phyloP scores from a whole-genome alignment of 352 stramenopile genomes.

The Globisporangium barbulae region DNA sequence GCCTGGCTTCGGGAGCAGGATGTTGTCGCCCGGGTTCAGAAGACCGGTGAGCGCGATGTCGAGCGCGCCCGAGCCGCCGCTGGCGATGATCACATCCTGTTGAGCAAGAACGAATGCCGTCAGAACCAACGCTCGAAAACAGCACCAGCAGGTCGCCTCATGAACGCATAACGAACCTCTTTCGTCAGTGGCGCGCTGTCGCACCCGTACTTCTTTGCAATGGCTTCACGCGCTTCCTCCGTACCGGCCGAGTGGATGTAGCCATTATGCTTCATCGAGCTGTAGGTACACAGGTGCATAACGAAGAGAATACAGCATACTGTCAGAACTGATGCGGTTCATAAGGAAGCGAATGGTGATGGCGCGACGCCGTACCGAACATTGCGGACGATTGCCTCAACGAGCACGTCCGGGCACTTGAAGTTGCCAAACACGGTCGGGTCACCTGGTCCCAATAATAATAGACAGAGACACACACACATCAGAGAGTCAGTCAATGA shows the following conservation, averaged over 20 bases:
- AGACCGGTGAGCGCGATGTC: slow-evolving; percentile 91
- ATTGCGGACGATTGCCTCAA: slow-evolving; percentile 71
- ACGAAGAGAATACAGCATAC: not conserved
- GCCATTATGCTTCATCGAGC: slow-evolving; percentile 85
- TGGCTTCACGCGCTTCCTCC: slow-evolving; percentile 77
- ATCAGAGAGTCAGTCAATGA: slow-evolving; percentile 3
- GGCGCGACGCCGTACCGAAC: slow-evolving; percentile 26
- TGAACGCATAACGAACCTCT: slow-evolving; percentile 36
- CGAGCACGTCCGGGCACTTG: slow-evolving; percentile 83
- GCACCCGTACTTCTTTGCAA: slow-evolving; percentile 83
- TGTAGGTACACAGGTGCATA: slow-evolving; percentile 11
- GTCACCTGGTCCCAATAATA: slow-evolving; percentile 54
- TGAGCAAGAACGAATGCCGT: not conserved
- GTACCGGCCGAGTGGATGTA: slow-evolving; percentile 93
- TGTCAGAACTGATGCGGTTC: not conserved
- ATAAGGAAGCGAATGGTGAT: not conserved
- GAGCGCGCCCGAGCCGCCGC: slow-evolving; percentile 91
- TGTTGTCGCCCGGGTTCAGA: slow-evolving; percentile 88
- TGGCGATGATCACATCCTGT: slow-evolving; percentile 92
- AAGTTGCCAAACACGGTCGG: slow-evolving; percentile 94
- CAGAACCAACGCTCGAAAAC: not conserved
- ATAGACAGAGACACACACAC: slow-evolving; percentile 9
- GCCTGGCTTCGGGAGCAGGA: slow-evolving; percentile 92
- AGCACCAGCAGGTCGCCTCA: not conserved
- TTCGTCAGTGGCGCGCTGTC: slow-evolving; percentile 56